Evolutionary conservation across 768 basidiomycete genomes (phyloP).

Genomic region (Amanita rubescens): DNA sequence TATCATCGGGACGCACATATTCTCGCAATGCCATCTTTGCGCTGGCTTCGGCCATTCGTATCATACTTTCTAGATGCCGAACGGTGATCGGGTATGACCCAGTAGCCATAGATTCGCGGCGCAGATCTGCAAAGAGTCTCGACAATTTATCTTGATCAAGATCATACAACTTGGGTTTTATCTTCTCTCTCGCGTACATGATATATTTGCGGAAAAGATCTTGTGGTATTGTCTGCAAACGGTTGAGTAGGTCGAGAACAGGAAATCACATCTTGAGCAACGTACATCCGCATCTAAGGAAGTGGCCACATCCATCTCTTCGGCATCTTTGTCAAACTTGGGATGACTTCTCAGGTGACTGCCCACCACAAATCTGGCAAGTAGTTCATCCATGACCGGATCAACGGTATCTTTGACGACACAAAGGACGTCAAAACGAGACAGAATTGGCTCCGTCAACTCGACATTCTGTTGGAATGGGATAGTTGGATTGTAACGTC

Average conservation of each 20-base stretch:
- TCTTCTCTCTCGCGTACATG: constrained; percentile 95
- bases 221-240: constrained; percentile 84
- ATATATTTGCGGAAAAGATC: constrained; percentile 96
- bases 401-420: constrained; percentile 98
- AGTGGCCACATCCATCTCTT: constrained; percentile 93
- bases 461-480: constrained; percentile 99
- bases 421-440: constrained; percentile 95
- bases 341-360: constrained; percentile 94
- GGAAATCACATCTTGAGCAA: constrained; percentile 8
- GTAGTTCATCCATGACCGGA: constrained; percentile 92
- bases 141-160: constrained; percentile 94
- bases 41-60: constrained; percentile 97
- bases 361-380: constrained; percentile 97
- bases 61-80: constrained; percentile 97
- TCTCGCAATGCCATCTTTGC: constrained; percentile 98
- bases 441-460: constrained; percentile 95
- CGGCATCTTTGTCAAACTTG: constrained; percentile 75
- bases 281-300: constrained; percentile 85
- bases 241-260: constrained; percentile 4
- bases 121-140: constrained; percentile 89
- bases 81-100: constrained; percentile 99
- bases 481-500: constrained; percentile 96
- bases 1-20: constrained; percentile 92
- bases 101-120: constrained; percentile 92
- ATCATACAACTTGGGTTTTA: constrained; percentile 88